A percentile compares a stretch with the other conserved stretches of the same genome.
Conservation (phyloP, 2,329 filamentous ascomycete genomes). For the Bimuria novae-zelandiae region DNA sequence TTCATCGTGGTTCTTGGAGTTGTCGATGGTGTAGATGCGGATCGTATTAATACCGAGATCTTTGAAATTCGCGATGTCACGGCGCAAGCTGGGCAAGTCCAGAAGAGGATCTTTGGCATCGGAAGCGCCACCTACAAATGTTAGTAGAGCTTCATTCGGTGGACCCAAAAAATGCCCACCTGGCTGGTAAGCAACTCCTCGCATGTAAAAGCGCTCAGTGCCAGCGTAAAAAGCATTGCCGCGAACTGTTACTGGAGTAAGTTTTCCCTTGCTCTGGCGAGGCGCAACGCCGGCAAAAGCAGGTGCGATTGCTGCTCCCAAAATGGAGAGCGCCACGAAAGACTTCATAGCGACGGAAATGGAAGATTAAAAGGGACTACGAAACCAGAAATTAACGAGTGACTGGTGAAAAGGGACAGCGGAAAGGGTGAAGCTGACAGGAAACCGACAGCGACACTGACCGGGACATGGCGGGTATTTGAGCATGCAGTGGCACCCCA, state of each 20-base stretch:
- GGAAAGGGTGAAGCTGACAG: conserved; percentile 21
- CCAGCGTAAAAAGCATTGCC: conserved; percentile 69
- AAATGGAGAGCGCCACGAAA: conserved; percentile 29
- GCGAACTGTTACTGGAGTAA: conserved; percentile 61
- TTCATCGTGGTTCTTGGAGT: conserved; percentile 76
- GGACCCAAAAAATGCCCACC: conserved; percentile 47
- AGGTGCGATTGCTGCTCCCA: conserved; percentile 33
- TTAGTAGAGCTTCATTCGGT: conserved; percentile 33
- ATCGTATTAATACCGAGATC: conserved; percentile 87
- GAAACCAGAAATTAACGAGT: conserved; percentile 39
- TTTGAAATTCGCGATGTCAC: conserved; percentile 81
- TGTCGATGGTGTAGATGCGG: conserved; percentile 91
- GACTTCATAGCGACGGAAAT: conserved; percentile 36
- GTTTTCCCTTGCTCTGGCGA: conserved; percentile 42
- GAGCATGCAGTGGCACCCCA: conserved; percentile 27
- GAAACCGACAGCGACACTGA: conserved; percentile 31
- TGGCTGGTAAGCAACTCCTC: conserved; percentile 68
- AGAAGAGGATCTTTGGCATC: conserved; percentile 71
- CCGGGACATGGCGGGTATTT: conserved; percentile 32
- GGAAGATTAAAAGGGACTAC: conserved; percentile 35
- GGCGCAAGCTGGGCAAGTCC: conserved; percentile 68
- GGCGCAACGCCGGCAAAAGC: conserved; percentile 29
- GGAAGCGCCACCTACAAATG: conserved; percentile 46
- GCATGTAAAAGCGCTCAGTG: conserved; percentile 62
- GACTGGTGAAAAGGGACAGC: conserved; percentile 38